These are phyloP conservation scores for Candida smagusa DNA, from an alignment of 1,139 yeast species.

Conservation along the genomic window DNA sequence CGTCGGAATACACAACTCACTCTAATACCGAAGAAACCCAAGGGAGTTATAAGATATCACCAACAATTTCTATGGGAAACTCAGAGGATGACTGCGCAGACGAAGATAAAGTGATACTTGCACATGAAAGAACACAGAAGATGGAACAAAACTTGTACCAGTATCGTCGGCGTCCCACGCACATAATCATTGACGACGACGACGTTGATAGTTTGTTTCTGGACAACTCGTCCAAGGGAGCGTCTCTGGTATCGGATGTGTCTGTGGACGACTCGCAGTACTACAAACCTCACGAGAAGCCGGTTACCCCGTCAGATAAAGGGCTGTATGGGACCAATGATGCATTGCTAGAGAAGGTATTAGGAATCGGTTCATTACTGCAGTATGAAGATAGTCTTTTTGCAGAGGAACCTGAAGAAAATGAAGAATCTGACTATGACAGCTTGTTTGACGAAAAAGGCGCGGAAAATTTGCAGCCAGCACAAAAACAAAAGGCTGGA, in stretches of 20 bases:
- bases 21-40: too few species aligned
- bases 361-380: conserved; percentile 2
- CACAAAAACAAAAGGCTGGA: neutral
- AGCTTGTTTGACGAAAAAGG: neutral
- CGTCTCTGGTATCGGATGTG: conserved; percentile 6
- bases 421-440: neutral
- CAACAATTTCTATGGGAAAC: too few species aligned
- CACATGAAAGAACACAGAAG: conserved; percentile 7
- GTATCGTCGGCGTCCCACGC: conserved; percentile 9
- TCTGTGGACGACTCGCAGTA: conserved; percentile 1
- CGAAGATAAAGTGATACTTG: conserved; percentile 4
- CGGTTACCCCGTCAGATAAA: neutral
- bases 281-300: neutral
- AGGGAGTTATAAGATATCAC: too few species aligned
- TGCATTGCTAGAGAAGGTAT: conserved; percentile 4
- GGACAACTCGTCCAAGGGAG: conserved; percentile 5
- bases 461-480: neutral
- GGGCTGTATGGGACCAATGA: conserved; percentile 4
- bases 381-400: conserved; percentile 10
- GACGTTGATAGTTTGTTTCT: conserved; percentile 25
- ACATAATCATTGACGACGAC: conserved; percentile 13
- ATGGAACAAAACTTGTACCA: conserved; percentile 7
- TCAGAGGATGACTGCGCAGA: neutral
- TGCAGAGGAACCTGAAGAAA: neutral
- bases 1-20: neutral